Evolutionary conservation across 208 protist genomes (phyloP).

Genomic region (Crithidia acanthocephali): DNA sequence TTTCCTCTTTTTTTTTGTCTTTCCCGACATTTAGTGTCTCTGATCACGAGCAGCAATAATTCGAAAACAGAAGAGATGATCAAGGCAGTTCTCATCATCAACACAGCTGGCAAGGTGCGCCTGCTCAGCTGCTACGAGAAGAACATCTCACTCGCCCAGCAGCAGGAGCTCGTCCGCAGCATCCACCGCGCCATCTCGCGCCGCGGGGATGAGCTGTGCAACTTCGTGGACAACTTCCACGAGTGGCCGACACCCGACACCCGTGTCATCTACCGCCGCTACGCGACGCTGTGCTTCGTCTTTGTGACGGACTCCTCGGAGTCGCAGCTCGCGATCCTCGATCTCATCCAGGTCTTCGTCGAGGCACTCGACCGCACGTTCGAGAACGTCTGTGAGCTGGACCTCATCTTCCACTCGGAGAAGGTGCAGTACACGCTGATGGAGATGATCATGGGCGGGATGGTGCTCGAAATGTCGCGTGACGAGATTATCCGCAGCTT

Average conservation of each 20-base stretch:
- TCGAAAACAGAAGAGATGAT: conserved; percentile 93
- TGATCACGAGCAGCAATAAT: neutral
- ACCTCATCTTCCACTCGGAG: conserved; percentile 99
- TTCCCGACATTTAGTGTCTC: neutral
- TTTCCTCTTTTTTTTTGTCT: neutral
- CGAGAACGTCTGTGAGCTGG: conserved; percentile 98
- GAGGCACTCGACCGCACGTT: conserved; percentile 97
- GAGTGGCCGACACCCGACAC: conserved; percentile 95
- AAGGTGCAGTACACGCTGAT: conserved; percentile 97
- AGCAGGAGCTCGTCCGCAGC: conserved; percentile 93
- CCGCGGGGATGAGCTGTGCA: conserved; percentile 95
- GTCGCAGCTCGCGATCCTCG: conserved; percentile 97
- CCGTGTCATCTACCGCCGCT: conserved; percentile 97
- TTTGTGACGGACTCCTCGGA: conserved; percentile 97
- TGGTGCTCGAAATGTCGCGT: conserved; percentile 97
- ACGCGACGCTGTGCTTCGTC: conserved; percentile 98
- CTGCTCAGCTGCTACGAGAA: conserved; percentile 97
- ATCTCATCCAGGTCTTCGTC: conserved; percentile 98
- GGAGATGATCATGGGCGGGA: conserved; percentile 98
- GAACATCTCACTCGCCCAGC: conserved; percentile 56
- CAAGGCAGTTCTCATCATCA: conserved; percentile 97
- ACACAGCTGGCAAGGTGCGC: conserved; percentile 97
- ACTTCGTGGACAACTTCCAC: conserved; percentile 95
- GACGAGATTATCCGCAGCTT: conserved; percentile 85
- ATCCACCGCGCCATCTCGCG: conserved; percentile 92